Conservation (phyloP, 768 basidiomycete species). For the Leccinum truebloodii region DNA sequence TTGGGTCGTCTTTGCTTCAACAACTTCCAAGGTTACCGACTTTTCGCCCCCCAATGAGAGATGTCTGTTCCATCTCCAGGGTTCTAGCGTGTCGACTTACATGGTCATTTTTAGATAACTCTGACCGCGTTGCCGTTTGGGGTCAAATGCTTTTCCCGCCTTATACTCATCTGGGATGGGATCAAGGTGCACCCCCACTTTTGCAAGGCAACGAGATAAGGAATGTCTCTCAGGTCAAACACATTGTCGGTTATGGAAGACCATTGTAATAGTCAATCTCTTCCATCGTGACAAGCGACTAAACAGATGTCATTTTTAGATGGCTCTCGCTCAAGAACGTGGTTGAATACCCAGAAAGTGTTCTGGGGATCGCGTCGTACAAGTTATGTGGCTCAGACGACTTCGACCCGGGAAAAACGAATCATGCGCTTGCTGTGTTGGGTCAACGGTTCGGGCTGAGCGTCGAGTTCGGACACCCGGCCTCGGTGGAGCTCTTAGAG, state of each 20-base stretch:
- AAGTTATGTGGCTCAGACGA: background rate
- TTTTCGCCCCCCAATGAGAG: background rate
- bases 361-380: background rate
- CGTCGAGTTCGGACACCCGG: constrained; percentile 5
- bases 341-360: background rate
- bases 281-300: background rate
- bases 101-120: background rate
- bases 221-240: background rate
- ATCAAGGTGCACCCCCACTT: background rate
- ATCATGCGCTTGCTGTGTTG: constrained; percentile 2
- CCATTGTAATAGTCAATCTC: background rate
- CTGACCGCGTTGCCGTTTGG: background rate
- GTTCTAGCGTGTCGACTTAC: background rate
- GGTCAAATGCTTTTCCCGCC: background rate
- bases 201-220: background rate
- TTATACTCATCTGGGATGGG: background rate
- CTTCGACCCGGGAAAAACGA: background rate
- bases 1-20: background rate
- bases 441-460: constrained; percentile 9
- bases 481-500: constrained; percentile 5
- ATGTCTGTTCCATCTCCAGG: background rate
- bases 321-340: constrained; percentile 10
- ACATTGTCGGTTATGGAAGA: background rate
- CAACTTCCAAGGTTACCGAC: background rate
- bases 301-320: background rate